Evolutionary conservation across 352 stramenopile genomes (phyloP).

Genomic region (Pythium phragmitis): DNA sequence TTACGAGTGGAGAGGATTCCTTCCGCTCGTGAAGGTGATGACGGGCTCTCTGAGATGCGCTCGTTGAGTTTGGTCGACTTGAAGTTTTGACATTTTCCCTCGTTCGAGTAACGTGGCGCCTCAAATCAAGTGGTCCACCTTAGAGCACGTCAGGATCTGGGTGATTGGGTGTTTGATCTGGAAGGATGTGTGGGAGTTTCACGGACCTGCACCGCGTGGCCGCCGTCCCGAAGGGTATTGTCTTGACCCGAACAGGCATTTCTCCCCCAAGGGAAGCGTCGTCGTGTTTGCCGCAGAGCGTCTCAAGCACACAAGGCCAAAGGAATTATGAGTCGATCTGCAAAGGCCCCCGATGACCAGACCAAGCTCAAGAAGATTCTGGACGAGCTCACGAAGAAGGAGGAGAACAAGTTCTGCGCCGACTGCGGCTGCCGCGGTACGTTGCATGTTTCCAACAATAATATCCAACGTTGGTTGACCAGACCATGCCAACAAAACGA

Average conservation of each 20-base stretch:
- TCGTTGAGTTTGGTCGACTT: slow-evolving; percentile 4
- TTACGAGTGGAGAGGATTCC: slow-evolving; percentile 1
- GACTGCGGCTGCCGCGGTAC: slow-evolving; percentile 83
- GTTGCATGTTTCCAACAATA: slow-evolving; percentile 4
- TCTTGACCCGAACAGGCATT: slow-evolving; percentile 8
- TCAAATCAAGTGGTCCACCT: slow-evolving; percentile 17
- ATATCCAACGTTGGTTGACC: not conserved
- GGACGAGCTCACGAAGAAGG: slow-evolving; percentile 88
- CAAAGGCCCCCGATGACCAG: slow-evolving; percentile 69
- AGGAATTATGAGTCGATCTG: slow-evolving; percentile 53
- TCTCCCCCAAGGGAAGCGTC: not conserved
- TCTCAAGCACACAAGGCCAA: not conserved
- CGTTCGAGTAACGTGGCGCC: not conserved
- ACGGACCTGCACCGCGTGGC: slow-evolving; percentile 18
- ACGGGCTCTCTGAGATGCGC: not conserved
- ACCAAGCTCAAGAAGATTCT: slow-evolving; percentile 88
- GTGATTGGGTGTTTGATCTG: slow-evolving; percentile 25
- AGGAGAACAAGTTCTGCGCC: slow-evolving; percentile 91
- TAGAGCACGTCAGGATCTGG: slow-evolving; percentile 3
- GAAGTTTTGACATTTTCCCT: slow-evolving; percentile 16
- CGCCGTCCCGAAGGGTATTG: slow-evolving; percentile 7
- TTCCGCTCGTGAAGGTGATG: not conserved
- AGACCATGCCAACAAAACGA: not conserved
- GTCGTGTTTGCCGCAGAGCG: not conserved
- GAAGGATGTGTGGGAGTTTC: slow-evolving; percentile 25